These are phyloP conservation scores for Daedaleopsis sinensis DNA, from an alignment of 768 basidiomycete species.

Conservation along the genomic window DNA sequence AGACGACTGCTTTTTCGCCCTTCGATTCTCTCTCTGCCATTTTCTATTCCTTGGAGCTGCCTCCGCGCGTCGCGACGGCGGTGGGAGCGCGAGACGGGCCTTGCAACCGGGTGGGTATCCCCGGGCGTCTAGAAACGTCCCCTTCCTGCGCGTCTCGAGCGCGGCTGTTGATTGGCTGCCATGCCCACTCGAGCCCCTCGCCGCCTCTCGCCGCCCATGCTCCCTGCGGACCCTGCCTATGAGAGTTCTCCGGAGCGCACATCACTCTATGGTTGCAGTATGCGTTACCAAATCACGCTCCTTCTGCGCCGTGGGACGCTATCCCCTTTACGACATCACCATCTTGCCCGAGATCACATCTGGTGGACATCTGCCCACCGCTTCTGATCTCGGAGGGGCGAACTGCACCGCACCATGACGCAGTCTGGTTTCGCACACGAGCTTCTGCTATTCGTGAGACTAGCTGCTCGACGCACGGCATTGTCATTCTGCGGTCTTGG, in stretches of 20 bases:
- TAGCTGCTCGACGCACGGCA: too few species aligned
- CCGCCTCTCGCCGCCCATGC: neutral
- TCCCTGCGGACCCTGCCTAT: neutral
- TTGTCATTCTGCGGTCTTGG: neutral
- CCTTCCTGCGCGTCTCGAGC: neutral
- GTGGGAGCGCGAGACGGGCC: neutral
- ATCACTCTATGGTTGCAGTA: neutral
- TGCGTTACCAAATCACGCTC: neutral
- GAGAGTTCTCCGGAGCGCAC: neutral
- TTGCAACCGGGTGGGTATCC: neutral
- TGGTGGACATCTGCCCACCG: neutral
- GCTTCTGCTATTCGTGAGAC: neutral
- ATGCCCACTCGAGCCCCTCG: neutral
- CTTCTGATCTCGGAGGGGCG: neutral
- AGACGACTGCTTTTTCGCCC: neutral
- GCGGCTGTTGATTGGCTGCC: slow-evolving; percentile 12
- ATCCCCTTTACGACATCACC: neutral
- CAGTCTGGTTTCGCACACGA: neutral
- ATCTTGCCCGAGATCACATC: neutral
- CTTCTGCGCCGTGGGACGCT: neutral
- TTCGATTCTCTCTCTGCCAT: neutral
- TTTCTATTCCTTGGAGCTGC: neutral
- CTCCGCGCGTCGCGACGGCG: neutral
- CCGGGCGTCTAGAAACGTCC: neutral
- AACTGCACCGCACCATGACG: neutral